These are phyloP conservation scores for Hyparrhenia diplandra DNA, from an alignment of 176 grass and related monocot genomes.

Conservation along the genomic window DNA sequence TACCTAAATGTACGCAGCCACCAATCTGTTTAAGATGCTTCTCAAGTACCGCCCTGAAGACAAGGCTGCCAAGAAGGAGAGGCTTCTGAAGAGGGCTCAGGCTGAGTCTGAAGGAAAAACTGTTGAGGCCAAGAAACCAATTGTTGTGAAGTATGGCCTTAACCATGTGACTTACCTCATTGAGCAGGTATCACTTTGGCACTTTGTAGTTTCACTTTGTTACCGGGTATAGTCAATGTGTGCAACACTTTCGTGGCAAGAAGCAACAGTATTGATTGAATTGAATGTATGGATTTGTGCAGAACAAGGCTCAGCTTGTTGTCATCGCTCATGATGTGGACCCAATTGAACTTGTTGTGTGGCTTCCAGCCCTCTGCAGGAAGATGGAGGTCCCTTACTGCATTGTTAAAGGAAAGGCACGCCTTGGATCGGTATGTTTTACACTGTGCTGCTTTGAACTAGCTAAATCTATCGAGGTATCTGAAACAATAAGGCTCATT, in stretches of 20 bases:
- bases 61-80: constrained; percentile 58
- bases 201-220: neutral
- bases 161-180: constrained; percentile 84
- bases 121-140: constrained; percentile 66
- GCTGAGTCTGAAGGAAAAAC: constrained; percentile 62
- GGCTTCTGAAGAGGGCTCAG: constrained; percentile 66
- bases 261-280: neutral
- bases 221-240: neutral
- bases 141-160: constrained; percentile 78
- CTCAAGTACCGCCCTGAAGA: constrained; percentile 76
- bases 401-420: constrained; percentile 70
- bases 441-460: neutral
- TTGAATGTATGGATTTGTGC: neutral
- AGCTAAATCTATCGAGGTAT: neutral
- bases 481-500: neutral
- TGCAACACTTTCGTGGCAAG: neutral
- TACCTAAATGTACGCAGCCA: too few species aligned
- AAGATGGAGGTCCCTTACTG: constrained; percentile 81
- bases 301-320: constrained; percentile 74
- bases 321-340: constrained; percentile 73
- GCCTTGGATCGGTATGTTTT: constrained; percentile 54
- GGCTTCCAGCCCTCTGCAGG: constrained; percentile 74
- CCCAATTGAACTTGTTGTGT: constrained; percentile 70
- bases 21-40: constrained; percentile 68
- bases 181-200: constrained; percentile 37